Evolutionary conservation across 306 rosid genomes (phyloP).

Genomic region (Fragaria nilgerrensis): DNA sequence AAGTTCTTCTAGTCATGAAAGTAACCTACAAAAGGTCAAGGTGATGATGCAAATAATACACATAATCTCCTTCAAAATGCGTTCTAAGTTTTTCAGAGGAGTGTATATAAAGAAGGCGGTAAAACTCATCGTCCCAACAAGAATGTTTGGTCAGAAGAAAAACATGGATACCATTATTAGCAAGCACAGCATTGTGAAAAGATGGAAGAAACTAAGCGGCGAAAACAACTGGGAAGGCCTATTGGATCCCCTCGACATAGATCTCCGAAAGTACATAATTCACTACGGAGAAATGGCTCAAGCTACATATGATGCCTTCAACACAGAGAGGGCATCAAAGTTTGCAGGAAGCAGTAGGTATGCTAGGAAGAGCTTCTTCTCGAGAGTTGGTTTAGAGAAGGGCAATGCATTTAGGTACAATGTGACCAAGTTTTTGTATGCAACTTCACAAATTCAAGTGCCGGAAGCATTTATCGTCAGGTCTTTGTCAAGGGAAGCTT

Average conservation of each 20-base stretch:
- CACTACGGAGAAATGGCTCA: conserved; percentile 88
- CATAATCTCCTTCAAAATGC: conserved; percentile 13
- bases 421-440: conserved; percentile 64
- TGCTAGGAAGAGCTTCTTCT: conserved; percentile 44
- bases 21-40: neutral
- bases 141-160: conserved; percentile 24
- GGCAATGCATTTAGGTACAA: conserved; percentile 47
- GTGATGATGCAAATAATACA: neutral
- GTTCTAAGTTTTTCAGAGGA: conserved; percentile 1
- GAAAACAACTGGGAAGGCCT: conserved; percentile 47
- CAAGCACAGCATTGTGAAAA: conserved; percentile 29
- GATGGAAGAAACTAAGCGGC: conserved; percentile 67
- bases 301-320: conserved; percentile 69
- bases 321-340: conserved; percentile 47
- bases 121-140: conserved; percentile 10
- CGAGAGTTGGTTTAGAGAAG: conserved; percentile 43
- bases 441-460: conserved; percentile 49
- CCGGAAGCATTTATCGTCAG: conserved; percentile 73
- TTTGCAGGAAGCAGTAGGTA: conserved; percentile 54
- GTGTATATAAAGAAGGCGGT: conserved; percentile 26
- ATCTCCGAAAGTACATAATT: conserved; percentile 57
- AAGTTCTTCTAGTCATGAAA: neutral
- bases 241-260: conserved; percentile 56
- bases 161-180: conserved; percentile 22
- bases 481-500: conserved; percentile 72